phyloP scores from a whole-genome alignment of 257 asterid genomes.

The Nicotiana undulata region DNA sequence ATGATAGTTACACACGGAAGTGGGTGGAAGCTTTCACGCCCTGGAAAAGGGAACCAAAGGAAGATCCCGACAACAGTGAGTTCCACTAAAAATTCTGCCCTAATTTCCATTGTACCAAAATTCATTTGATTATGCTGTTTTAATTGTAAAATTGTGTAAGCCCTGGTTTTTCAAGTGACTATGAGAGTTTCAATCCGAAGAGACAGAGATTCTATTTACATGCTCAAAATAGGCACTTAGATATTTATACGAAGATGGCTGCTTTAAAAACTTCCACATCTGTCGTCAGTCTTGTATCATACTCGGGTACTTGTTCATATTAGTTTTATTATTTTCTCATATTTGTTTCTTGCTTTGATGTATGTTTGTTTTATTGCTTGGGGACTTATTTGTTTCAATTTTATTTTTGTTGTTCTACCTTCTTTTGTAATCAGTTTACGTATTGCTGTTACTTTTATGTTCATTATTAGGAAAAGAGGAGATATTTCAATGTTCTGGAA shows the following conservation, averaged over 20 bases:
- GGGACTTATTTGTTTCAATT: background rate
- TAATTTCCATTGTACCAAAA: background rate
- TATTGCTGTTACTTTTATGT: background rate
- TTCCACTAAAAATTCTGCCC: background rate
- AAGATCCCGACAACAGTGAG: background rate
- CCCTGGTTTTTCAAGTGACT: background rate
- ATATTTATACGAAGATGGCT: background rate
- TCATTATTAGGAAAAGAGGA: background rate
- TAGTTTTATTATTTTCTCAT: background rate
- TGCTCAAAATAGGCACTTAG: background rate
- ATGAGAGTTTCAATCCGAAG: background rate
- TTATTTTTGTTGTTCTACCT: background rate
- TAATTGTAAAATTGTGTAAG: background rate
- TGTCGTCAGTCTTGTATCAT: background rate
- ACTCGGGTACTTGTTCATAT: background rate
- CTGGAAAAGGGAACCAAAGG: background rate
- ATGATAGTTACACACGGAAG: background rate
- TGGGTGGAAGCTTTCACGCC: background rate
- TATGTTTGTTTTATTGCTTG: background rate
- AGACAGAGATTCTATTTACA: background rate
- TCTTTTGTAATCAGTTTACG: background rate
- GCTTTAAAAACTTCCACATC: constrained; percentile 2
- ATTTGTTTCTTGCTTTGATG: background rate
- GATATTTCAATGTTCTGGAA: constrained; percentile 1
- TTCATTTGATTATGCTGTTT: background rate